Conservation (phyloP, 345 rosid genomes). For the Angophora floribunda region DNA sequence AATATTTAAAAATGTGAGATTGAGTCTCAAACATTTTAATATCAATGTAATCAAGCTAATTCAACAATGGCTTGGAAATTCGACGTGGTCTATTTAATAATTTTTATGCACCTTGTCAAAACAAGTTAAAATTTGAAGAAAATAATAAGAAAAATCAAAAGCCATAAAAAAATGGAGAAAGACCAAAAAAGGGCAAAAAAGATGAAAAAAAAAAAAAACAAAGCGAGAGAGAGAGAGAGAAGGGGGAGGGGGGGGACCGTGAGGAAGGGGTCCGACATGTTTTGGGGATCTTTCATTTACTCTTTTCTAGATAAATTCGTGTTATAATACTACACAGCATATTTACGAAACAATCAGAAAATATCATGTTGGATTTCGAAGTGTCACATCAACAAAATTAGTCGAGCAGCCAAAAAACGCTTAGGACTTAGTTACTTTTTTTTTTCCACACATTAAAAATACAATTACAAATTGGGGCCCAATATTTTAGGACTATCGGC, state of each 20-base stretch:
- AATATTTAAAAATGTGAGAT: neutral
- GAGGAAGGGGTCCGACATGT: neutral
- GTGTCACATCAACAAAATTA: neutral
- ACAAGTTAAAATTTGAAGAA: neutral
- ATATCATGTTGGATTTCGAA: neutral
- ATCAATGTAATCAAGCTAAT: neutral
- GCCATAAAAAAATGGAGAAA: no score
- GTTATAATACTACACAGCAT: neutral
- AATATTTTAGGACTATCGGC: no score
- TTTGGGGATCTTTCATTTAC: neutral
- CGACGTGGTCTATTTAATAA: neutral
- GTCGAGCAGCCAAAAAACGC: fast-evolving
- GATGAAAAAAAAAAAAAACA: neutral
- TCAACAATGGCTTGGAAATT: fast-evolving
- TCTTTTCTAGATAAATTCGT: neutral
- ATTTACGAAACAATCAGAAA: neutral
- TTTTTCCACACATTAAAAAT: neutral
- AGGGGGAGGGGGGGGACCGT: neutral
- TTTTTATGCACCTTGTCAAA: neutral
- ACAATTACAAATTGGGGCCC: no score
- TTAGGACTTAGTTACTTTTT: neutral
- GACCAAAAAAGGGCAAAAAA: neutral
- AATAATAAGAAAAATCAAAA: neutral
- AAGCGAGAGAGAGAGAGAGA: neutral
- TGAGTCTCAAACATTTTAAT: neutral